Evolutionary conservation across 1,284 basidiomycete species (phyloP).

Genomic region (Ustilago crameri): DNA sequence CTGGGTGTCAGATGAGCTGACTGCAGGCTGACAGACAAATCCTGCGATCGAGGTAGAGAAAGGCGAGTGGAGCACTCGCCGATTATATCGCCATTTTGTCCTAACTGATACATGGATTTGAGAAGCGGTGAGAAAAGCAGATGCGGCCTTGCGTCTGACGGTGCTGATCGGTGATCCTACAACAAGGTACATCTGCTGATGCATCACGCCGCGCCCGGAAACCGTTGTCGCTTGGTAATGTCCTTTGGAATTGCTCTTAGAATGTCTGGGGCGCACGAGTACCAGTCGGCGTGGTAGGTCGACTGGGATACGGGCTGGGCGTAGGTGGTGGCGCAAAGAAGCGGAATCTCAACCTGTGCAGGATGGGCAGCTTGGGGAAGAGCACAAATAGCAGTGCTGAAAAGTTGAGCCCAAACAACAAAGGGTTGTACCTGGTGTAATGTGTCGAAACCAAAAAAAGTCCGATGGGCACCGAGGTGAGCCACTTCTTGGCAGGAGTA

Average conservation of each 20-base stretch:
- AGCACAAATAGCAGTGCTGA: slow-evolving; percentile 84
- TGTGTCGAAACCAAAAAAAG: slow-evolving; percentile 98
- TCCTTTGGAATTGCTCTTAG: neutral
- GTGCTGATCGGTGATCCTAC: neutral
- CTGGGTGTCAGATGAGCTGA: too few species aligned
- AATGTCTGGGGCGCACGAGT: slow-evolving; percentile 27
- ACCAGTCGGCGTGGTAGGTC: slow-evolving; percentile 54
- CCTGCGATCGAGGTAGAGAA: too few species aligned
- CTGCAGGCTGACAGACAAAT: too few species aligned
- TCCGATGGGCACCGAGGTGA: slow-evolving; percentile 87
- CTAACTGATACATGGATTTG: neutral
- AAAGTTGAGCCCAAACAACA: slow-evolving; percentile 91
- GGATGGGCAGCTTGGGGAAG: slow-evolving; percentile 92
- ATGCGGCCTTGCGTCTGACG: neutral
- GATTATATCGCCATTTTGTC: neutral
- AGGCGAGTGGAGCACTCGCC: neutral
- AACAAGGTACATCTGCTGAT: neutral
- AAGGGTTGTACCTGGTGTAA: slow-evolving; percentile 85
- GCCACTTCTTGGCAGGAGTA: slow-evolving; percentile 97
- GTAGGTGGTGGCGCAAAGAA: slow-evolving; percentile 42
- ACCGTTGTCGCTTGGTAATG: neutral
- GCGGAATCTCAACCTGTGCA: slow-evolving; percentile 58
- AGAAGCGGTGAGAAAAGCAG: neutral
- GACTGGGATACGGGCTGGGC: slow-evolving; percentile 47
- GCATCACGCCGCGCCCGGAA: neutral